Evolutionary conservation across 2,329 filamentous ascomycete species (phyloP), one percentile per base, ranked within the genome.

Genomic region (Neonectria magnoliae): DNA sequence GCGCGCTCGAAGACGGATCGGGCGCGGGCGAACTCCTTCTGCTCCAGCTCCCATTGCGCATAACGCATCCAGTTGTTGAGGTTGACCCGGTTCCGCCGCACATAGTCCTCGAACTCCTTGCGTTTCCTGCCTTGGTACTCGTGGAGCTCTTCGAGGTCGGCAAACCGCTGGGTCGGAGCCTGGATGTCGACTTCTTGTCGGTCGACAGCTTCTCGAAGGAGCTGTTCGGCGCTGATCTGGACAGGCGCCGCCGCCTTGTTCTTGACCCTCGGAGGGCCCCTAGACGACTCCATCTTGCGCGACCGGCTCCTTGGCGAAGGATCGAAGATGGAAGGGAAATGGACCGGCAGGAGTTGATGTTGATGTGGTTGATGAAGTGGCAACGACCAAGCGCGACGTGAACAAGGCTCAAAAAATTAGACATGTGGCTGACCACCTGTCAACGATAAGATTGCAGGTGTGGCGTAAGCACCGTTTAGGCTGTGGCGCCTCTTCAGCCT

Each of bases 61-160:
- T 99, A 99, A 76, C 94, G 92, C 87, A 96, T 93, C 96, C 96
- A 99, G 81, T 98, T 98, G 84, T 97, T 97, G 87, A 98, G 94
- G 76, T 97, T 97, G 77, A 98, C 87, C 76, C 95, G 85, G 77
- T 98, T 98, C 69, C 96, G 92, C 69, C 94, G 91, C 65, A 98
- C 93, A 90, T 98, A 98, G 83, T 97, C 93, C 81, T 99, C 96
- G 73, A 97, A 99, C 76, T 97, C 96, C 80, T 94, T 96, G 72
- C 96, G 88, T 83, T 98, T 98, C 69, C 96, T 89, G 59, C 94
- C 95, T 81, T 99, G 96, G 80, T 93, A 97, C 81, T 98, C 96
- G 83, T 98, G 95, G 52, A 99, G 89, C 83, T 99, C 96, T 83
- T 99, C 96, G 73, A 99, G 88, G 75, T 99, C 96, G 71, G 93